Evolutionary conservation across 805 yeast species (phyloP).

Genomic region (Wickerhamomyces alni): DNA sequence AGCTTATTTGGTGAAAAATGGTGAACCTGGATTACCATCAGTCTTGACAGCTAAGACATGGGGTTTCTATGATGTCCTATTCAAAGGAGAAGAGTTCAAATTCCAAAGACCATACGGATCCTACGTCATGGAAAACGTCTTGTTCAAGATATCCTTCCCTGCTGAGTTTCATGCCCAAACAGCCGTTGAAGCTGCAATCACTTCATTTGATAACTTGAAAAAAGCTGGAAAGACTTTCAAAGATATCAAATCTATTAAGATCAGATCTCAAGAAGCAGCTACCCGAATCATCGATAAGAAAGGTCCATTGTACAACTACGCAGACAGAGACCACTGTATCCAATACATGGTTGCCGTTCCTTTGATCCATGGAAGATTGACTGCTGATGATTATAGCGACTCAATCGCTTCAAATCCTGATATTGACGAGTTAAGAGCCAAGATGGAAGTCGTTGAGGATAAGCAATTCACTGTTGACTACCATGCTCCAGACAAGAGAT

Average conservation of each 20-base stretch:
- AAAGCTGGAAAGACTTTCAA: conserved; percentile 36
- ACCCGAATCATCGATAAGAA: conserved; percentile 52
- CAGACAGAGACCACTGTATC: conserved; percentile 61
- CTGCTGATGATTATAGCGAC: conserved; percentile 55
- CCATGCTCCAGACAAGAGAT: conserved; percentile 51
- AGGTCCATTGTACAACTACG: conserved; percentile 57
- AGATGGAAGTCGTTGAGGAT: conserved; percentile 51
- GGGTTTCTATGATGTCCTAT: conserved; percentile 61
- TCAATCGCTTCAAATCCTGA: conserved; percentile 43
- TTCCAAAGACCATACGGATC: conserved; percentile 51
- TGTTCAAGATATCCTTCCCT: conserved; percentile 57
- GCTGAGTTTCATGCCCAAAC: conserved; percentile 66
- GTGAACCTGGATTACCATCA: conserved; percentile 52
- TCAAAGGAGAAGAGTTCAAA: conserved; percentile 44
- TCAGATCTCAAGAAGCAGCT: conserved; percentile 57
- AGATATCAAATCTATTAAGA: conserved; percentile 43
- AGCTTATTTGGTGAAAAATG: conserved; percentile 45
- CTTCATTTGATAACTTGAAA: conserved; percentile 31
- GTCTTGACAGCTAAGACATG: conserved; percentile 51
- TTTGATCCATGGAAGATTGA: conserved; percentile 45
- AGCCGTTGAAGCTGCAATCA: conserved; percentile 54
- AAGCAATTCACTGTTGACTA: conserved; percentile 43
- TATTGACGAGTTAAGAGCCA: conserved; percentile 44
- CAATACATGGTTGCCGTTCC: conserved; percentile 61
- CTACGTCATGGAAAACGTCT: conserved; percentile 57